A percentile compares a stretch with the other conserved stretches of the same genome.
phyloP scores from a whole-genome alignment of 2,329 filamentous ascomycete species.

The Tolypocladium sp. region DNA sequence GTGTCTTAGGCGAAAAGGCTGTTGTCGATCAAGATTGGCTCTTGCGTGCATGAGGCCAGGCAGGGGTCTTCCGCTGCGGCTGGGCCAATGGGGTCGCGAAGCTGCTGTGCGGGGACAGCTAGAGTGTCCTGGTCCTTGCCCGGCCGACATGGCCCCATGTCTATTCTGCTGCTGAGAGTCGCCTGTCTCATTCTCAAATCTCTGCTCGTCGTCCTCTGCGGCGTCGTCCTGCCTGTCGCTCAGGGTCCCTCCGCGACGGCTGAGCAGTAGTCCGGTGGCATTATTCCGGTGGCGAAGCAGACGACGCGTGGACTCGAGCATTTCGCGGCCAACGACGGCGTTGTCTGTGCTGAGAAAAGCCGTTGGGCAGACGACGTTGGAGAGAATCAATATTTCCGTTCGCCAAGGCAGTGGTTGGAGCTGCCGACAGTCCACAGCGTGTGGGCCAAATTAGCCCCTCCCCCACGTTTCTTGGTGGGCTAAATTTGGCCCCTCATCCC shows the following conservation, averaged over 20 bases:
- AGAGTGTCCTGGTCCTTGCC: background rate
- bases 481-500: constrained; percentile 6
- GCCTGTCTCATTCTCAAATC: background rate
- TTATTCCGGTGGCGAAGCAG: background rate
- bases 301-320: background rate
- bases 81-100: constrained; percentile 4
- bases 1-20: constrained; percentile 12
- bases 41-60: constrained; percentile 19
- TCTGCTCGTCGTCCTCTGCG: background rate
- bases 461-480: constrained; percentile 3
- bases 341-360: background rate
- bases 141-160: background rate
- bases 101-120: background rate
- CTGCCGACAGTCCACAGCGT: background rate
- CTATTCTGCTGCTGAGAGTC: background rate
- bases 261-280: background rate
- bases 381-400: background rate
- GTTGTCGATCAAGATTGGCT: constrained; percentile 31
- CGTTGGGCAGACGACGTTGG: background rate
- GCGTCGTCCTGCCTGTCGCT: background rate
- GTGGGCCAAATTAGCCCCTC: constrained; percentile 7
- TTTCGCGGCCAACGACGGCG: background rate
- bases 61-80: constrained; percentile 6
- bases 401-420: background rate
- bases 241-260: background rate